phyloP scores from a whole-genome alignment of 2,329 filamentous ascomycete genomes.

The Phaeosphaeriaceae sp. region DNA sequence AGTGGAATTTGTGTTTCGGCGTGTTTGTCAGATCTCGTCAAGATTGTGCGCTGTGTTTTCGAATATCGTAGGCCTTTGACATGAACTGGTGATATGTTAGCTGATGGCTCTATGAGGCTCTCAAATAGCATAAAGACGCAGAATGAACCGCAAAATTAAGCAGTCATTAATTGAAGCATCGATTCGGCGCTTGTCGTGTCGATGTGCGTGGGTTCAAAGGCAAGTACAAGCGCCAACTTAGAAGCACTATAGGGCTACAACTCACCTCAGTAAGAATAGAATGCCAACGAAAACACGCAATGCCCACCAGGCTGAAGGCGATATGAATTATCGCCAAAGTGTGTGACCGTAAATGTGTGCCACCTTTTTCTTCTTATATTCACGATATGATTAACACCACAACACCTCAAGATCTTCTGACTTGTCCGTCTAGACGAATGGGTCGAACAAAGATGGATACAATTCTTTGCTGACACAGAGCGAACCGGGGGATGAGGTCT shows the following conservation, averaged over 20 bases:
- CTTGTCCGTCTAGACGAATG: not conserved
- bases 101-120: conserved; percentile 11
- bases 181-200: not conserved
- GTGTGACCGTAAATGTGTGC: not conserved
- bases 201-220: not conserved
- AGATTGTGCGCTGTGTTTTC: not conserved
- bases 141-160: not conserved
- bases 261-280: not conserved
- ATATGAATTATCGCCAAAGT: not conserved
- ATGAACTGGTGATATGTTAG: conserved; percentile 15
- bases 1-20: not conserved
- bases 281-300: not conserved
- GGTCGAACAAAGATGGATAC: conserved; percentile 5
- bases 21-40: not conserved
- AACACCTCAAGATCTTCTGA: not conserved
- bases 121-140: not conserved
- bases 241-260: not conserved
- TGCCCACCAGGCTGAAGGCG: not conserved
- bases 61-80: not conserved
- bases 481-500: conserved; percentile 8
- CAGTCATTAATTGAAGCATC: not conserved
- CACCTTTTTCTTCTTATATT: not conserved
- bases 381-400: not conserved
- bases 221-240: not conserved
- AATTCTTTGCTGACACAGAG: not conserved